These are phyloP conservation scores for Leccinum fallax DNA, from an alignment of 1,284 basidiomycete genomes.

Conservation along the genomic window DNA sequence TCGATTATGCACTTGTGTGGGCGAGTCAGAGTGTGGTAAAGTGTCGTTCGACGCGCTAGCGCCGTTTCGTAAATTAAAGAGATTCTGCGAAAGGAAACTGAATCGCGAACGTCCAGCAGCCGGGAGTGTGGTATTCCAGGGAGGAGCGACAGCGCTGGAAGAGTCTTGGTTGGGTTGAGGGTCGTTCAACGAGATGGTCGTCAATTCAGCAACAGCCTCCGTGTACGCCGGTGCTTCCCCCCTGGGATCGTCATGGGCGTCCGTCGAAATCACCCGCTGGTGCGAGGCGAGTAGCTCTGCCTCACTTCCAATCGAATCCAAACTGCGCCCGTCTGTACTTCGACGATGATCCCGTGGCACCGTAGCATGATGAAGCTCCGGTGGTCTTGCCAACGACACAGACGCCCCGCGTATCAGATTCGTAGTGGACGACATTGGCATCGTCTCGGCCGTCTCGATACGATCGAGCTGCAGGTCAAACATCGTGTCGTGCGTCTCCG, in stretches of 20 bases:
- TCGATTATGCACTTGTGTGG: conserved; percentile 12
- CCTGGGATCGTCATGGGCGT: conserved; percentile 38
- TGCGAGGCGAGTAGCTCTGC: conserved; percentile 29
- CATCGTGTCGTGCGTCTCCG: conserved; percentile 5
- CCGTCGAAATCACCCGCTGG: conserved; percentile 24
- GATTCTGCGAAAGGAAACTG: conserved; percentile 29
- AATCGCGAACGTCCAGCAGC: conserved; percentile 23
- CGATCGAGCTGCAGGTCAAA: conserved; percentile 25
- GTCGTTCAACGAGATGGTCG: conserved; percentile 14
- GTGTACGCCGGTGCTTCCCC: conserved; percentile 68
- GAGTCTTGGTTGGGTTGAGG: conserved; percentile 3
- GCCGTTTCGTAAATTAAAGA: conserved; percentile 16
- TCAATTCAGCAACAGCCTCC: conserved; percentile 47
- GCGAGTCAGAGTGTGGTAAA: conserved; percentile 13
- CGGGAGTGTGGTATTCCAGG: background rate
- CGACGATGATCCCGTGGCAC: conserved; percentile 3
- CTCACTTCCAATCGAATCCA: conserved; percentile 27
- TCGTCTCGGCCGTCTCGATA: conserved; percentile 29
- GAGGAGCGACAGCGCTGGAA: background rate
- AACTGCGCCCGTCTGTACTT: conserved; percentile 22
- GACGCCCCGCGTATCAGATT: conserved; percentile 23
- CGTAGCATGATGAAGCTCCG: conserved; percentile 15
- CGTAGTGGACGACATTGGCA: conserved; percentile 24
- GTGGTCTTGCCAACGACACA: conserved; percentile 16
- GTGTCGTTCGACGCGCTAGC: background rate